A percentile compares a stretch with the other conserved stretches of the same genome.
These are phyloP conservation scores for Termitomyces sp. DNA, from an alignment of 768 basidiomycete species.

Conservation along the genomic window DNA sequence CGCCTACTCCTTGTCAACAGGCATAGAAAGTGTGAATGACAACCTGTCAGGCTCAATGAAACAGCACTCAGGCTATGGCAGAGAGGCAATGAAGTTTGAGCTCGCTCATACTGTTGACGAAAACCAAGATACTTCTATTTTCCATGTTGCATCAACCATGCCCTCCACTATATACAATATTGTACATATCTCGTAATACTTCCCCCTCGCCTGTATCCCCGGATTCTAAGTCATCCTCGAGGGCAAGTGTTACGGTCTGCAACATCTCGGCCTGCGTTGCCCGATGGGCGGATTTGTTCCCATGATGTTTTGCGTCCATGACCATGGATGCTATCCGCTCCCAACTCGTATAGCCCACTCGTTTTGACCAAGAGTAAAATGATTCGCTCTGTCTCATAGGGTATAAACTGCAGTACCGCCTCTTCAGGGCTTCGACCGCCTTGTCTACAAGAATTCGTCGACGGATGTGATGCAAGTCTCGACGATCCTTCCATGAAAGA, in stretches of 20 bases:
- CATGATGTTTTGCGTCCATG: constrained; percentile 4
- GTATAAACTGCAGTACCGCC: neutral
- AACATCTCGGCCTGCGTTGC: constrained; percentile 8
- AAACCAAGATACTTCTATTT: neutral
- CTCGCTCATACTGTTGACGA: neutral
- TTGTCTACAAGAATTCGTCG: constrained; percentile 6
- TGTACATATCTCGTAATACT: constrained; percentile 4
- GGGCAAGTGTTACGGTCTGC: constrained; percentile 3
- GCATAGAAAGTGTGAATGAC: neutral
- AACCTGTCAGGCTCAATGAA: neutral
- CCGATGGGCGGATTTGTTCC: constrained; percentile 6
- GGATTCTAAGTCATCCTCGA: neutral
- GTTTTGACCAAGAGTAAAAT: constrained; percentile 3
- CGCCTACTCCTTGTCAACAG: neutral
- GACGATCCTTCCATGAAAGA: neutral
- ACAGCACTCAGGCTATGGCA: neutral
- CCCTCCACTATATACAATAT: neutral
- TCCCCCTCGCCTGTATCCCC: constrained; percentile 2
- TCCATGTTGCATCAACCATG: neutral
- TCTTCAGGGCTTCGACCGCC: constrained; percentile 3
- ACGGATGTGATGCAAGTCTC: constrained; percentile 6
- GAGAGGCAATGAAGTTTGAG: neutral
- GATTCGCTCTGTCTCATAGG: neutral
- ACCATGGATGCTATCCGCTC: constrained; percentile 4
- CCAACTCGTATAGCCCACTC: constrained; percentile 1